Conservation (phyloP, 345 rosid species). For the Clarkia xantiana region DNA sequence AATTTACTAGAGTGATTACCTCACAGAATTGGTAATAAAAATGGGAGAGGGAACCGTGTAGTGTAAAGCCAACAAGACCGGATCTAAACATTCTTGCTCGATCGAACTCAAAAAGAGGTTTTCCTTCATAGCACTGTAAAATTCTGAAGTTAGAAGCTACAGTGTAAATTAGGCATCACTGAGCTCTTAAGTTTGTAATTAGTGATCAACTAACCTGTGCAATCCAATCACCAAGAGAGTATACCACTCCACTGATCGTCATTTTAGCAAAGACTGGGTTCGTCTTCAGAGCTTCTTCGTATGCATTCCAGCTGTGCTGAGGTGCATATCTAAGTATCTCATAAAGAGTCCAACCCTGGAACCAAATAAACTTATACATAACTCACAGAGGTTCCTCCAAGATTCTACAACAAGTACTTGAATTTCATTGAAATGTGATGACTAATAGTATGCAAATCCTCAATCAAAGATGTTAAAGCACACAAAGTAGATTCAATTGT, state of each 20-base stretch:
- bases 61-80: slow-evolving; percentile 83
- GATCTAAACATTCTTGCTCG: slow-evolving; percentile 78
- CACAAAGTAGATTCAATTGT: no score
- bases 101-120: slow-evolving; percentile 77
- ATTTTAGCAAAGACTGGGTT: slow-evolving; percentile 90
- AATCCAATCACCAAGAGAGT: slow-evolving; percentile 91
- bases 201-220: slow-evolving; percentile 53
- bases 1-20: slow-evolving; percentile 18
- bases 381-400: no score
- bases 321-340: slow-evolving; percentile 93
- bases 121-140: slow-evolving; percentile 73
- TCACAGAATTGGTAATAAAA: slow-evolving; percentile 88
- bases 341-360: slow-evolving; percentile 80
- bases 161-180: neutral
- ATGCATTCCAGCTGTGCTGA: slow-evolving; percentile 89
- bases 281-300: slow-evolving; percentile 73
- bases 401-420: no score
- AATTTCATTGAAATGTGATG: no score
- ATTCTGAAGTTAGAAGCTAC: slow-evolving; percentile 2
- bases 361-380: neutral
- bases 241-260: slow-evolving; percentile 87
- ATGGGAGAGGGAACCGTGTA: slow-evolving; percentile 89
- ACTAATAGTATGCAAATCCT: no score
- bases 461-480: no score
- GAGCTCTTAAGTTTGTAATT: neutral